phyloP scores from a whole-genome alignment of 1,139 yeast species.

The Candida glucosophila region DNA sequence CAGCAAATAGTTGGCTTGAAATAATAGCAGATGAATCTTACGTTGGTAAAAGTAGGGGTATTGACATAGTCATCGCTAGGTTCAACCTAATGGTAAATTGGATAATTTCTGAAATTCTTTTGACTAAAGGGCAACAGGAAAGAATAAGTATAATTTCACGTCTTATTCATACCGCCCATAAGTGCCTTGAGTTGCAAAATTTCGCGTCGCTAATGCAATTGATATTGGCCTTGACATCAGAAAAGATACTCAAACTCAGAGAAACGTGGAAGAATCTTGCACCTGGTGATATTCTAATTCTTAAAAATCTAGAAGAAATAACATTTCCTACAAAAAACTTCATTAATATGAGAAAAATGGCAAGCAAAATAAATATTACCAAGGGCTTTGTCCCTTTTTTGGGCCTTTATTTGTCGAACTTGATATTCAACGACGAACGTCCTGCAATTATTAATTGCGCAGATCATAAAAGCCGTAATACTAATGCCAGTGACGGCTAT shows the following conservation, averaged over 20 bases:
- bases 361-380: slow-evolving; percentile 56
- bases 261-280: slow-evolving; percentile 68
- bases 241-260: slow-evolving; percentile 49
- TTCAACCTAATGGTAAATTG: slow-evolving; percentile 87
- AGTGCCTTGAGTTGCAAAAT: slow-evolving; percentile 66
- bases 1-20: slow-evolving; percentile 83
- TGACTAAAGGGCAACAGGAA: slow-evolving; percentile 53
- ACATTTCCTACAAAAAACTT: slow-evolving; percentile 64
- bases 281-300: slow-evolving; percentile 50
- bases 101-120: slow-evolving; percentile 79
- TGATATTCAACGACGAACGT: slow-evolving; percentile 72
- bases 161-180: slow-evolving; percentile 78
- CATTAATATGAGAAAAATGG: slow-evolving; percentile 51
- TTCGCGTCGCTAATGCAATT: slow-evolving; percentile 84
- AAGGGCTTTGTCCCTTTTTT: slow-evolving; percentile 86
- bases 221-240: slow-evolving; percentile 73
- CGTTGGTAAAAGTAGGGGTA: slow-evolving; percentile 49
- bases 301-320: slow-evolving; percentile 56
- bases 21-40: slow-evolving; percentile 55
- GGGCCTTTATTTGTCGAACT: slow-evolving; percentile 76
- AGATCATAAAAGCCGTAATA: slow-evolving; percentile 1
- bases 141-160: slow-evolving; percentile 64
- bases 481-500: slow-evolving; percentile 4
- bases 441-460: slow-evolving; percentile 27
- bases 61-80: slow-evolving; percentile 77